These are phyloP conservation scores for Tylopilus vinaceipallidus DNA, from an alignment of 768 basidiomycete species.

Conservation along the genomic window DNA sequence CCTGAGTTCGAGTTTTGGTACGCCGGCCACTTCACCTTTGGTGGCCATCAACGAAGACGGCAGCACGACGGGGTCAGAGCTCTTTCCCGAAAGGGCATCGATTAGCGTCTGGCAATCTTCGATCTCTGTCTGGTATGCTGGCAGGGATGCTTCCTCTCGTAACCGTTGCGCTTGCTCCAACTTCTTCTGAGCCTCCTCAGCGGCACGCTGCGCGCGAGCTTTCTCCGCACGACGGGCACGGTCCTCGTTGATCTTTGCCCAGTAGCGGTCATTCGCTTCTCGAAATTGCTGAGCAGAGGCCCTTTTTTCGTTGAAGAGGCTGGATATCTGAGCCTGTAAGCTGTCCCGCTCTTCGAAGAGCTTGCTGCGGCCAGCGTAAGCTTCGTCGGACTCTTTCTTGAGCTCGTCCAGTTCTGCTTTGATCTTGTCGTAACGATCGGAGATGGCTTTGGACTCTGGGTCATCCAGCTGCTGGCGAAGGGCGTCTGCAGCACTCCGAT, in stretches of 20 bases:
- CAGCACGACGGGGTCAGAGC: conserved; percentile 41
- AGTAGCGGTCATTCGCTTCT: conserved; percentile 81
- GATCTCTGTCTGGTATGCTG: conserved; percentile 90
- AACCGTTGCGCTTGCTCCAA: conserved; percentile 76
- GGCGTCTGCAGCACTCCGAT: conserved; percentile 71
- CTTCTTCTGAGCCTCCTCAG: conserved; percentile 76
- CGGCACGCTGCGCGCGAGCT: conserved; percentile 69
- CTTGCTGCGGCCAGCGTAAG: conserved; percentile 73
- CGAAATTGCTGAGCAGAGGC: conserved; percentile 69
- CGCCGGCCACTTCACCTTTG: conserved; percentile 51
- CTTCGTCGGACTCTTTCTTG: conserved; percentile 84
- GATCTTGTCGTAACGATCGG: conserved; percentile 78
- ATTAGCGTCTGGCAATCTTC: conserved; percentile 96
- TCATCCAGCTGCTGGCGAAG: conserved; percentile 85
- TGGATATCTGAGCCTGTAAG: conserved; percentile 66
- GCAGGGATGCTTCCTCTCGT: conserved; percentile 85
- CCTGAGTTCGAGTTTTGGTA: conserved; percentile 80
- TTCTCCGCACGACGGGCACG: conserved; percentile 79
- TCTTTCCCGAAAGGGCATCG: conserved; percentile 76
- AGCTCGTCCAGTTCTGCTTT: conserved; percentile 83
- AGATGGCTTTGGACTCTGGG: conserved; percentile 79
- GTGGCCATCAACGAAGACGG: conserved; percentile 42
- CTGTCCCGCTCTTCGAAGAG: conserved; percentile 85
- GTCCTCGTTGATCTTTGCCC: conserved; percentile 85
- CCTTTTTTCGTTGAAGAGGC: conserved; percentile 73